A percentile compares a stretch with the other conserved stretches of the same genome.
phyloP scores from a whole-genome alignment of 2,329 filamentous ascomycete genomes.

The Aspergillus aculeatus region DNA sequence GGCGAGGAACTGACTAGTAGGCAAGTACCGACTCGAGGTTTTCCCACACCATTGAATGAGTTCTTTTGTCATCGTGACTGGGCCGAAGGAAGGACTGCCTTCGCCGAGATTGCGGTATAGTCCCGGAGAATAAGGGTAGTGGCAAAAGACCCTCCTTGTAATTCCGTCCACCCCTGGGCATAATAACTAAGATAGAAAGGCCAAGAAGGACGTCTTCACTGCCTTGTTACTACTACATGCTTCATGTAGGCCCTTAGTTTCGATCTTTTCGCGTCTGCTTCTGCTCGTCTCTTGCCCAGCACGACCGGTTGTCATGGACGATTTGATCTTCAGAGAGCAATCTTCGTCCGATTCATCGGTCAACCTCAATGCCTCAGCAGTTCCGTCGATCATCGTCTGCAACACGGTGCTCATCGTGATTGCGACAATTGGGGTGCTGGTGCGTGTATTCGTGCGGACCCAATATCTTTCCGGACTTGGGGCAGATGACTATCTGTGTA shows the following conservation, averaged over 20 bases:
- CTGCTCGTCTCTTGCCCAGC: neutral
- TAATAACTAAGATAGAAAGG: neutral
- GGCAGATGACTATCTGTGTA: neutral
- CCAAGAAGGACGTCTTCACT: neutral
- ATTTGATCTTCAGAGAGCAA: neutral
- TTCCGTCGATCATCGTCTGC: conserved; percentile 1
- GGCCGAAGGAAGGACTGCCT: neutral
- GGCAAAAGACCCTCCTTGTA: neutral
- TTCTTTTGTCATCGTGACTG: neutral
- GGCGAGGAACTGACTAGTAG: neutral
- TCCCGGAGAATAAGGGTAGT: neutral
- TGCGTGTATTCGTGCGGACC: conserved; percentile 2
- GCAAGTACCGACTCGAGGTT: neutral
- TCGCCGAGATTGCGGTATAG: neutral
- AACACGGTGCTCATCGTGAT: neutral
- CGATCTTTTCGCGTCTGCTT: neutral
- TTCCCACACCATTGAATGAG: neutral
- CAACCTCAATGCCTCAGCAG: neutral
- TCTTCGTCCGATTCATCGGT: neutral
- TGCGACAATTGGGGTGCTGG: neutral
- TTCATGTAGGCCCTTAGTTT: neutral
- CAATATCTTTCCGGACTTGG: conserved; percentile 1
- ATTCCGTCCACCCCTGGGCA: neutral
- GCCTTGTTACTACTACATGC: neutral
- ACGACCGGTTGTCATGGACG: neutral